Base-by-base conservation (phyloP, 2,329 filamentous ascomycete species). In the Aspergillus ibericus region DNA sequence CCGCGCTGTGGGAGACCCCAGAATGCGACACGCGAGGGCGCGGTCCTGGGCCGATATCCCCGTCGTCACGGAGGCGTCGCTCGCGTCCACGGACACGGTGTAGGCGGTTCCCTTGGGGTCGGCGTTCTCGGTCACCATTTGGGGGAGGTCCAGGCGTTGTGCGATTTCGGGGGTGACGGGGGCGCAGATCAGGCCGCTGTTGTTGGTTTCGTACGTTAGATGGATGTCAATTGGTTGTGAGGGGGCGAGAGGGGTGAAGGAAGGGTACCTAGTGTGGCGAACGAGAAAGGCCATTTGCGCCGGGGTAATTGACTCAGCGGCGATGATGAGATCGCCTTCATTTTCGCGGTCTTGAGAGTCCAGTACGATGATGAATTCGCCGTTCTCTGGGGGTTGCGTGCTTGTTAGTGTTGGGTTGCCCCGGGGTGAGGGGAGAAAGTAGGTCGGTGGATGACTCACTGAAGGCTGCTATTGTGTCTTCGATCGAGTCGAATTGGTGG, bases 271-370 rank as follows among this genome's bases (percentile, higher is more conserved):
- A 38, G 90, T 90, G 81, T 96, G 87, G 70, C 92, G 91, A 76
- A 99, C 86, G 84, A 99, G 88, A 82, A 97, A 99, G 69, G 92
- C 91, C 88, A 96, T 96, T 79, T 98, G 93, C 65, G 90, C 85
- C 22, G 92, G 83, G 8, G 93, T 96, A 64, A 97, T 80, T 70
- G 89, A 84, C 66, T 92, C 82, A 62, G 92, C 93, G 66, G 95
- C 91, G 72, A 98, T 96, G 77, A 98, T 97, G 50, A 99, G 86
- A 80, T 99, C 95, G 76, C 93, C 95, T 83, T 99, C 95, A 77
- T 99, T 99, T 78, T 99, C 95, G 76, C 95, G 93, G 62, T 88
- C 86, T 64, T 92, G 87, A 67, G 91, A 90, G 81, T 99, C 95
- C 71, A 99, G 91, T 36, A 97, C 93, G 62, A 99, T 87, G 74